These are phyloP conservation scores for Parietaria judaica DNA, from an alignment of 306 rosid genomes.

Conservation along the genomic window DNA sequence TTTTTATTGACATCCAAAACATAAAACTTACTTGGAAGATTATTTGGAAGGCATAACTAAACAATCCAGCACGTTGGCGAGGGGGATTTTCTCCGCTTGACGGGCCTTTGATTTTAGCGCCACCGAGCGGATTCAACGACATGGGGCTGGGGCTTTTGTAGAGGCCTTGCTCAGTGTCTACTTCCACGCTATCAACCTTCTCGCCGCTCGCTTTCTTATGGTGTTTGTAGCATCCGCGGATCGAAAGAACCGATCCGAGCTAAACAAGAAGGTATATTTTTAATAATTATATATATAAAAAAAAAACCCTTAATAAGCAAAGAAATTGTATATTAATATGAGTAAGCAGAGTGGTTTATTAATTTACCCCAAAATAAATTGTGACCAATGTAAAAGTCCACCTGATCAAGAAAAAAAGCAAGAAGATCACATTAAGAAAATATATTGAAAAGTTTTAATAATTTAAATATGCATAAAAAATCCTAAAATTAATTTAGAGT, in stretches of 20 bases:
- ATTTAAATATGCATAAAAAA: too few species aligned
- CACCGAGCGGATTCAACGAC: constrained; percentile 22
- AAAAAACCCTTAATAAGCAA: constrained; percentile 1
- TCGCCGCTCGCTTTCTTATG: constrained; percentile 76
- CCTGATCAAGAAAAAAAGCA: constrained; percentile 29
- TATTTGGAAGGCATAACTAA: constrained; percentile 76
- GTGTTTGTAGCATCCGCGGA: constrained; percentile 69
- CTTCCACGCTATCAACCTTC: constrained; percentile 66
- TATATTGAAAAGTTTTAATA: too few species aligned
- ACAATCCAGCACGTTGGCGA: constrained; percentile 67
- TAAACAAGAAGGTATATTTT: constrained; percentile 18
- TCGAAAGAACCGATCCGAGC: constrained; percentile 83
- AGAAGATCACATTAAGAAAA: not conserved
- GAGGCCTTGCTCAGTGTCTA: constrained; percentile 61
- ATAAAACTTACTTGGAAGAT: constrained; percentile 61
- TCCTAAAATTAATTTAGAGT: too few species aligned
- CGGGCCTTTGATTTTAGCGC: constrained; percentile 29
- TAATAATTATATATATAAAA: constrained; percentile 2
- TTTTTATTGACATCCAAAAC: too few species aligned
- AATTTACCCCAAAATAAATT: constrained; percentile 88
- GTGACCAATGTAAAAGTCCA: constrained; percentile 84
- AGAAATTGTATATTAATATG: not conserved
- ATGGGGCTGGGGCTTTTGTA: constrained; percentile 26
- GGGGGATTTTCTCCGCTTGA: constrained; percentile 24
- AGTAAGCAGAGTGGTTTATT: not conserved